Conservation (phyloP, 805 yeast species). For the Candida krabiensis region DNA sequence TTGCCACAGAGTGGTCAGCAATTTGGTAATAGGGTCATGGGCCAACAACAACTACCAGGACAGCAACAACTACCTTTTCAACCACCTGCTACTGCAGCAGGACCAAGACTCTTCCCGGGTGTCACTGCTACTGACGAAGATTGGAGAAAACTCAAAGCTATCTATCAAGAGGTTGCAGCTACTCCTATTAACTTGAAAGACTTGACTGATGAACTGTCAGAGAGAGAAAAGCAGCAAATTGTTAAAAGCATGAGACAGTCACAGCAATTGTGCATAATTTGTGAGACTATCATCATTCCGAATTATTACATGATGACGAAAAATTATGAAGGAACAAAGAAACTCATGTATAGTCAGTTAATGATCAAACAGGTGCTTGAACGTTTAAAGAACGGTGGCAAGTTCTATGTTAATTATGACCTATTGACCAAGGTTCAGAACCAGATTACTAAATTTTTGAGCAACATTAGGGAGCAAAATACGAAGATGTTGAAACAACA, state of each 20-base stretch:
- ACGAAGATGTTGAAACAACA: conserved; percentile 26
- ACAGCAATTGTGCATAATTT: conserved; percentile 62
- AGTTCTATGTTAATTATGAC: conserved; percentile 71
- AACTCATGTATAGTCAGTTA: conserved; percentile 73
- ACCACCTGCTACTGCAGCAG: conserved; percentile 9
- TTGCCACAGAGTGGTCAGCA: conserved; percentile 19
- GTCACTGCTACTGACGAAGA: conserved; percentile 56
- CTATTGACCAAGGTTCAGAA: conserved; percentile 65
- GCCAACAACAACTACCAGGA: conserved; percentile 11
- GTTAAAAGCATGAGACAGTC: conserved; percentile 52
- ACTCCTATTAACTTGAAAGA: conserved; percentile 68
- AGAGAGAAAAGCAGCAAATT: conserved; percentile 63
- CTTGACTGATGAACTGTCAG: conserved; percentile 58
- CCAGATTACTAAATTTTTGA: conserved; percentile 74
- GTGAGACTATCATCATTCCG: conserved; percentile 70
- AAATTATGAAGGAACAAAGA: conserved; percentile 71
- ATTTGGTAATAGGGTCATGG: conserved; percentile 10
- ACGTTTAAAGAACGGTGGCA: conserved; percentile 46
- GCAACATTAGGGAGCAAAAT: conserved; percentile 64
- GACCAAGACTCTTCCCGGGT: conserved; percentile 33
- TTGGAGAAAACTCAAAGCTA: conserved; percentile 57
- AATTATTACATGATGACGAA: conserved; percentile 75
- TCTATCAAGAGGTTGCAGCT: conserved; percentile 67
- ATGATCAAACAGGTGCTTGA: conserved; percentile 79
- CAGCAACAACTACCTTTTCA: conserved; percentile 15